phyloP scores from a whole-genome alignment of 164 flowering plant genomes.

The Brasenia schreberi region DNA sequence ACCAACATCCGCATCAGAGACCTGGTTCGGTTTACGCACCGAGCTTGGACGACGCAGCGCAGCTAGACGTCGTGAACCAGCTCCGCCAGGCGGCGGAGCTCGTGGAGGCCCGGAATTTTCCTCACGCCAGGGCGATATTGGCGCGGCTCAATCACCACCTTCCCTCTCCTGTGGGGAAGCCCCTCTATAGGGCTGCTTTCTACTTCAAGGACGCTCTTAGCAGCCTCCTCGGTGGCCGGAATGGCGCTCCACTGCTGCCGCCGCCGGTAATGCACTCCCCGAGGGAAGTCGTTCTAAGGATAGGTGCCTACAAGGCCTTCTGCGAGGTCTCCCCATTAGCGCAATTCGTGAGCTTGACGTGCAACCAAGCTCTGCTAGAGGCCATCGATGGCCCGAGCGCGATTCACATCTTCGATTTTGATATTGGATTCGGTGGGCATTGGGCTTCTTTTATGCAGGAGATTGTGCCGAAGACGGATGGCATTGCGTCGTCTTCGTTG shows the following conservation, averaged over 20 bases:
- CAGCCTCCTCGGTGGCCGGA: constrained; percentile 28
- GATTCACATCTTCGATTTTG: constrained; percentile 65
- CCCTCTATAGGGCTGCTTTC: constrained; percentile 69
- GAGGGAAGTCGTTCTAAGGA: constrained; percentile 41
- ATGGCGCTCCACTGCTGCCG: constrained; percentile 4
- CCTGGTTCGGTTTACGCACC: background rate
- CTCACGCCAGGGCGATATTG: constrained; percentile 99
- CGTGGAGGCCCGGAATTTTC: constrained; percentile 63
- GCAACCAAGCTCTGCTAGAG: constrained; percentile 73
- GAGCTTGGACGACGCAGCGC: constrained; percentile 4
- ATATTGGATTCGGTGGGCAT: constrained; percentile 71
- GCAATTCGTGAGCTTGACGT: constrained; percentile 66
- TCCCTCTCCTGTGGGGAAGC: constrained; percentile 58
- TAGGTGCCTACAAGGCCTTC: constrained; percentile 59
- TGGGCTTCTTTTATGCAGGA: constrained; percentile 93
- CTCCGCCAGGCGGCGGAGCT: constrained; percentile 79
- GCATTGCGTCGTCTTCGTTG: constrained; percentile 23
- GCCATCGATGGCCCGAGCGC: constrained; percentile 25
- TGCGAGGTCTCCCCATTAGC: constrained; percentile 61
- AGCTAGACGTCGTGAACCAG: constrained; percentile 51
- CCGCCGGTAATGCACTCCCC: constrained; percentile 21
- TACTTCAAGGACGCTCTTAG: constrained; percentile 73
- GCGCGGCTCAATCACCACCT: constrained; percentile 99
- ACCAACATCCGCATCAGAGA: constrained; percentile 18
- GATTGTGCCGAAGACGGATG: constrained; percentile 30